Evolutionary conservation across 352 stramenopile genomes (phyloP).

Genomic region (Phytopythium oedochilum): DNA sequence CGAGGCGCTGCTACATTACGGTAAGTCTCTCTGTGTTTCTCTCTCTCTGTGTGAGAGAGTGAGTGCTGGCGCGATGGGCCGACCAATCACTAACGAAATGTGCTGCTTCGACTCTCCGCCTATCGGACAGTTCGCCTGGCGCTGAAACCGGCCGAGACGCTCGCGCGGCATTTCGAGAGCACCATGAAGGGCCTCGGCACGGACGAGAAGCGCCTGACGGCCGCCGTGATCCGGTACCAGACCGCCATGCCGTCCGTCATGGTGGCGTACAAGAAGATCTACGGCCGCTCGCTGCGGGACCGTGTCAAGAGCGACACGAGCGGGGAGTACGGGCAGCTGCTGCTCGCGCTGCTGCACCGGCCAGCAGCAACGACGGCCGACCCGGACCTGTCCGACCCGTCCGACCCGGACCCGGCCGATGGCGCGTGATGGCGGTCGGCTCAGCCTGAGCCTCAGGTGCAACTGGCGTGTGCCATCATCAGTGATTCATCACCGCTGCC

Average conservation of each 20-base stretch:
- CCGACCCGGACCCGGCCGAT: slow-evolving; percentile 2
- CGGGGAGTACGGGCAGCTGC: slow-evolving; percentile 65
- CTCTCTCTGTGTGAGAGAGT: too few relatives aligned
- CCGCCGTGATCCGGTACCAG: slow-evolving; percentile 75
- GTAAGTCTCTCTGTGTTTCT: too few relatives aligned
- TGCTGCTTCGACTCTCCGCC: too few relatives aligned
- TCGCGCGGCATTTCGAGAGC: slow-evolving; percentile 62
- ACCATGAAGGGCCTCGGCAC: slow-evolving; percentile 73
- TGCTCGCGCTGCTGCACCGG: slow-evolving; percentile 49
- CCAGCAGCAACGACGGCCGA: too few relatives aligned
- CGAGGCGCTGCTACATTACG: too few relatives aligned
- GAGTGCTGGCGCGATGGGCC: too few relatives aligned
- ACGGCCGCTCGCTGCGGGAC: slow-evolving; percentile 72
- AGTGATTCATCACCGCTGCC: background rate
- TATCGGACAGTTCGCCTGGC: slow-evolving; percentile 66
- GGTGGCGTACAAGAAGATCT: slow-evolving; percentile 79
- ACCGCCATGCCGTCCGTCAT: slow-evolving; percentile 76
- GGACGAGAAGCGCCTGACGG: slow-evolving; percentile 58
- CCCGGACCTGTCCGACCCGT: too few relatives aligned
- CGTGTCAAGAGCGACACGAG: slow-evolving; percentile 71
- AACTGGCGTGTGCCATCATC: background rate
- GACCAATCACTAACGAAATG: too few relatives aligned
- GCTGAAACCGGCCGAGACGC: slow-evolving; percentile 49
- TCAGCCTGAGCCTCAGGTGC: background rate
- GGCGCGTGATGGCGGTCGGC: too few relatives aligned